Conservation (phyloP, 148 eudicot genomes). For the Vaccinium vitisidaea region DNA sequence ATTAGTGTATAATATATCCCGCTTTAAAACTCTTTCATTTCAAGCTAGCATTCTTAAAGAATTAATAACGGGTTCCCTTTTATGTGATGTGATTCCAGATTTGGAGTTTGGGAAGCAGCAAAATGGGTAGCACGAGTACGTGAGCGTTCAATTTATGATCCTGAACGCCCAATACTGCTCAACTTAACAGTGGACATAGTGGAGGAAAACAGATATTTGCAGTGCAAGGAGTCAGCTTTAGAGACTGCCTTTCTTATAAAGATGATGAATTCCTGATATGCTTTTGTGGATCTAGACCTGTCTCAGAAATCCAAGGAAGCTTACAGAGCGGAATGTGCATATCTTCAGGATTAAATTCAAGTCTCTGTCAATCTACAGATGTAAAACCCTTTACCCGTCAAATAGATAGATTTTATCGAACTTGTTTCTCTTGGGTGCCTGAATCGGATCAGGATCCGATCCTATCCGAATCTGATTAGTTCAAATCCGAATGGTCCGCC, state of each 20-base stretch:
- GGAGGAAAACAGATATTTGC: constrained; percentile 85
- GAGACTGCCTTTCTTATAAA: constrained; percentile 83
- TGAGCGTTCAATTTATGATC: constrained; percentile 62
- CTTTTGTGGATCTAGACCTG: constrained; percentile 10
- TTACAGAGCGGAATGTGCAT: constrained; percentile 2
- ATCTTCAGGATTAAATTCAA: not conserved
- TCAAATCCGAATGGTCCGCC: too few species aligned
- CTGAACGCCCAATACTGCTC: constrained; percentile 75
- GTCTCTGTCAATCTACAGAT: not conserved
- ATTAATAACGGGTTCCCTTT: not conserved
- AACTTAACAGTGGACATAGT: constrained; percentile 72
- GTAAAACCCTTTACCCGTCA: not conserved
- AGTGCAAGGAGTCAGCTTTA: constrained; percentile 80
- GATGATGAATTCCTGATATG: constrained; percentile 49
- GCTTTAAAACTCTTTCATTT: not conserved
- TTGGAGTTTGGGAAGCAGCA: constrained; percentile 99
- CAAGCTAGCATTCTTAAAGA: not conserved
- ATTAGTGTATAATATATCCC: not conserved
- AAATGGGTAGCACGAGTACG: constrained; percentile 90
- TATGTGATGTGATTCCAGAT: constrained; percentile 37
- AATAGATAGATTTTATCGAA: not conserved
- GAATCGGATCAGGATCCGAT: too few species aligned
- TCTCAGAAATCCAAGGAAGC: not conserved
- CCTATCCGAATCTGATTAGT: too few species aligned
- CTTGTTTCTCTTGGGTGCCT: not conserved